Percentiles rank a stretch among this genome's conserved stretches.
These are phyloP conservation scores for Microcyclospora pomicola DNA, from an alignment of 2,329 filamentous ascomycete genomes.

Conservation along the genomic window DNA sequence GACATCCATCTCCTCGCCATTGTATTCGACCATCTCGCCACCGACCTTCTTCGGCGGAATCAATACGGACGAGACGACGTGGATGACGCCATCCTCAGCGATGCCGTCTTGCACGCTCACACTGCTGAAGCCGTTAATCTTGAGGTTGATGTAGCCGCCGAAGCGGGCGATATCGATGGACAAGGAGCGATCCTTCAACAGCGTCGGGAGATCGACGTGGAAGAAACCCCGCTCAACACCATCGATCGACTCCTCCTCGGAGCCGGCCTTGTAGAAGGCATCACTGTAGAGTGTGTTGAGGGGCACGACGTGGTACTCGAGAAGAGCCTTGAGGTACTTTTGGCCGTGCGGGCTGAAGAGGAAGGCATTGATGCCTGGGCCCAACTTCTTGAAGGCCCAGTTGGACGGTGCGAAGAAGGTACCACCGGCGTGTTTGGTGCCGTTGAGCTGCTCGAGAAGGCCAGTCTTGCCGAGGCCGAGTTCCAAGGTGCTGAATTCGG, in stretches of 20 bases:
- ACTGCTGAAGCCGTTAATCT: conserved; percentile 57
- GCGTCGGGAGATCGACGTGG: conserved; percentile 58
- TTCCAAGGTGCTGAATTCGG: conserved; percentile 63
- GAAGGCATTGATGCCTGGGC: conserved; percentile 62
- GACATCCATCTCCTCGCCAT: conserved; percentile 40
- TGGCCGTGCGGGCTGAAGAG: conserved; percentile 64
- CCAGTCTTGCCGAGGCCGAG: conserved; percentile 63
- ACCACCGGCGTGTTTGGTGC: conserved; percentile 45
- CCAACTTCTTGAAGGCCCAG: conserved; percentile 63
- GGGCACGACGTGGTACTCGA: conserved; percentile 65
- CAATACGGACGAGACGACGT: conserved; percentile 58
- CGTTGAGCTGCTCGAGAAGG: conserved; percentile 46
- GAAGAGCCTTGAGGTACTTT: conserved; percentile 62
- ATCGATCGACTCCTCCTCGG: conserved; percentile 11
- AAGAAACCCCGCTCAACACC: conserved; percentile 35
- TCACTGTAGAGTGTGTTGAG: conserved; percentile 73
- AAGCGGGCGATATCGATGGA: conserved; percentile 57
- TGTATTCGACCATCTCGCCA: conserved; percentile 22
- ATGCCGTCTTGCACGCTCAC: conserved; percentile 58
- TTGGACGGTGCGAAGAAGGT: conserved; percentile 77
- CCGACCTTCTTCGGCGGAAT: conserved; percentile 55
- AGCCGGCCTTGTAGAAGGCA: conserved; percentile 48
- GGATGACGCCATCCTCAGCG: conserved; percentile 68
- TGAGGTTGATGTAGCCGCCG: conserved; percentile 55
- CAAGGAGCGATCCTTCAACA: conserved; percentile 52